Conservation (phyloP, 352 stramenopile species). For the Globisporangium cylindrosporum region DNA sequence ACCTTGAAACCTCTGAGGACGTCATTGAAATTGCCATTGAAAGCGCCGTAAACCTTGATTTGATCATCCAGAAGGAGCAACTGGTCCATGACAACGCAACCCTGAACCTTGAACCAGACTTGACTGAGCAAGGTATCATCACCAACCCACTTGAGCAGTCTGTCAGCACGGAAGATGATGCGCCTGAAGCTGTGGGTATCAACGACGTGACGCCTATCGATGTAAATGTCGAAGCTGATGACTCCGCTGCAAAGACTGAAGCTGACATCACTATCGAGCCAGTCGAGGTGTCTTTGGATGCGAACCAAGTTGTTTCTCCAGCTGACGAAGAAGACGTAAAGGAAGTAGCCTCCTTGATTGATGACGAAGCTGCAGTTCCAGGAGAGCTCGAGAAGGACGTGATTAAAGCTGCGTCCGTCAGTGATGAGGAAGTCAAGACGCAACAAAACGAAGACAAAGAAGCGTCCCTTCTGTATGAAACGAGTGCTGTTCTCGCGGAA, state of each 20-base stretch:
- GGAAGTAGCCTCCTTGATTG: not conserved
- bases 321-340: not conserved
- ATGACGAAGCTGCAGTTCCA: not conserved
- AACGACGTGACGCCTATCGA: not conserved
- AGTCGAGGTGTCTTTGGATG: not conserved
- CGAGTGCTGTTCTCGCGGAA: not conserved
- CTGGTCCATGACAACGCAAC: not conserved
- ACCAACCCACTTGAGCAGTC: not conserved
- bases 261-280: not conserved
- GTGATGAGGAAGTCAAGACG: not conserved
- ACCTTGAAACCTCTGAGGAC: not conserved
- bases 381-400: not conserved
- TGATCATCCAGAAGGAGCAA: conserved; percentile 6
- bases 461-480: not conserved
- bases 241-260: not conserved
- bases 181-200: not conserved
- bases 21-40: conserved; percentile 16
- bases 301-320: not conserved
- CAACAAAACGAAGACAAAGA: not conserved
- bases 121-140: not conserved
- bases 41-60: conserved; percentile 10
- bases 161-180: not conserved
- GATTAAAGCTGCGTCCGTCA: not conserved
- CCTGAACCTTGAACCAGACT: not conserved
- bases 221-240: not conserved